A percentile compares a stretch with the other conserved stretches of the same genome.
These are phyloP conservation scores for Aspergillus floridensis DNA, from an alignment of 2,329 filamentous ascomycete species.

Conservation along the genomic window DNA sequence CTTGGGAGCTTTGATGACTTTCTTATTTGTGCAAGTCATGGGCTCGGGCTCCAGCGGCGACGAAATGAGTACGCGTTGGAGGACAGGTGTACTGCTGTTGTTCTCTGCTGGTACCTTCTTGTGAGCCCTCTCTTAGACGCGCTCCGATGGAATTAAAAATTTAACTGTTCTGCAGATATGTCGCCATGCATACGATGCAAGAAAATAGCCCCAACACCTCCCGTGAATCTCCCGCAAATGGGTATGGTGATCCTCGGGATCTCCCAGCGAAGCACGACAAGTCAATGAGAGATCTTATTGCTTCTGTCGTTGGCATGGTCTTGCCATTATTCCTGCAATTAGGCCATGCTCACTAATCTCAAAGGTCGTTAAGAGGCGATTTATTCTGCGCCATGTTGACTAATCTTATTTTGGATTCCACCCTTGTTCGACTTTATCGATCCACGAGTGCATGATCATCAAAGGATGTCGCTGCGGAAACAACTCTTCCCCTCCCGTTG, in stretches of 20 bases:
- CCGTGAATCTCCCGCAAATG: constrained; percentile 39
- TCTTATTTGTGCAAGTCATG: constrained; percentile 71
- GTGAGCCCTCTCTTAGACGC: constrained; percentile 54
- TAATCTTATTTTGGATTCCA: constrained; percentile 8
- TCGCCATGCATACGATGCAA: constrained; percentile 98
- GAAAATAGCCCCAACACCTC: constrained; percentile 52
- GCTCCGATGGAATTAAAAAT: constrained; percentile 5
- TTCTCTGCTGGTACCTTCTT: constrained; percentile 96
- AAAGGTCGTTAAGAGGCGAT: no score
- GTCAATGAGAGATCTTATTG: constrained; percentile 46
- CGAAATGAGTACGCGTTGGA: constrained; percentile 69
- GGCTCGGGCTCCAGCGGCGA: constrained; percentile 53
- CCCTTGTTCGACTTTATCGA: constrained; percentile 16
- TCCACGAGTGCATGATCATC: background rate
- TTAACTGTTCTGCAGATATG: constrained; percentile 61
- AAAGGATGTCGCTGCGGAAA: background rate
- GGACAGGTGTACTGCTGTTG: constrained; percentile 87
- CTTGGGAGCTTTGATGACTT: constrained; percentile 78
- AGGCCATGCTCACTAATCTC: constrained; percentile 44
- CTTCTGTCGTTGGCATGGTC: constrained; percentile 49
- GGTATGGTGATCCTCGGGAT: constrained; percentile 43
- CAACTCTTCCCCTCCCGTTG: background rate
- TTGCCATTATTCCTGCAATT: constrained; percentile 48
- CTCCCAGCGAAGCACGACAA: constrained; percentile 34
- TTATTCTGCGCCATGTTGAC: constrained; percentile 9